Conservation (phyloP, 495 filamentous ascomycete species). For the Hypoxylon fuscum region DNA sequence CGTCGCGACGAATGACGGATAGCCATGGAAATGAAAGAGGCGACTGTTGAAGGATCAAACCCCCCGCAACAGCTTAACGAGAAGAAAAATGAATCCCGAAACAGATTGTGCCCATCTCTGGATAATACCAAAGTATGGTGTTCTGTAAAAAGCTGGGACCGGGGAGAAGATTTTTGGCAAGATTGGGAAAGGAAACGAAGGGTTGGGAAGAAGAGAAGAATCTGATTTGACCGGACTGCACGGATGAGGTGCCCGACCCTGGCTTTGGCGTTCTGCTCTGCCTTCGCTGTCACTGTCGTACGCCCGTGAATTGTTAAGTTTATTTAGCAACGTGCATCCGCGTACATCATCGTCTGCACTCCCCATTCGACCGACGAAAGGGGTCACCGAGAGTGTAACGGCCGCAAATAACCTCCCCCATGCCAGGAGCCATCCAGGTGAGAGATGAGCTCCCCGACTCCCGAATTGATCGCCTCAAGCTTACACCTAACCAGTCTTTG, state of each 20-base stretch:
- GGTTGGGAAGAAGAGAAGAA: constrained; percentile 39
- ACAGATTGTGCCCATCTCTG: constrained; percentile 22
- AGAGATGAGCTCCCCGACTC: constrained; percentile 1
- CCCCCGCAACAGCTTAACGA: constrained; percentile 17
- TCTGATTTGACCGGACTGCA: constrained; percentile 44
- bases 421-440: constrained; percentile 4
- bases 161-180: no score
- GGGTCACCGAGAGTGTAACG: constrained; percentile 9
- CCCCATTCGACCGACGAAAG: constrained; percentile 19
- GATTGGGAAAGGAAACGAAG: constrained; percentile 31
- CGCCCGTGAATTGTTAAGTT: constrained; percentile 27
- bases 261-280: constrained; percentile 23
- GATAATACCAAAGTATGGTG: constrained; percentile 13
- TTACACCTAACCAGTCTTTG: constrained; percentile 17
- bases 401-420: constrained; percentile 11
- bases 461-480: constrained; percentile 15
- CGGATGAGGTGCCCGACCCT: constrained; percentile 37
- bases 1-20: constrained; percentile 4
- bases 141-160: constrained; percentile 29
- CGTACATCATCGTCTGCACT: constrained; percentile 18
- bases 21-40: constrained; percentile 13
- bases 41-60: constrained; percentile 13
- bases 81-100: constrained; percentile 16
- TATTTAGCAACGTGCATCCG: constrained; percentile 33
- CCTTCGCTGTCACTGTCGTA: constrained; percentile 14